These are phyloP conservation scores for Actinidia polygama DNA, from an alignment of 179 eudicot genomes.

Conservation along the genomic window DNA sequence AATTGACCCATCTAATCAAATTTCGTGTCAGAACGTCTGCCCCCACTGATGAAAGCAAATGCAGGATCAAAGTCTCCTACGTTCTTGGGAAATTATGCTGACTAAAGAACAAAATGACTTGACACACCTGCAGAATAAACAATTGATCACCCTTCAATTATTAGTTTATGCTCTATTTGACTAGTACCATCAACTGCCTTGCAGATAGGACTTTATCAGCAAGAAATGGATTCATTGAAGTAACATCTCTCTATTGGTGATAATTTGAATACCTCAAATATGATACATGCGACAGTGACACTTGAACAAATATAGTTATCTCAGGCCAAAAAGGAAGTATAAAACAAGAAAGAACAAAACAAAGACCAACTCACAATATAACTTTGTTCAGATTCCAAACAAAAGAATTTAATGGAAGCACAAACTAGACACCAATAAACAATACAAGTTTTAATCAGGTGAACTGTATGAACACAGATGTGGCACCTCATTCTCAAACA, in stretches of 20 bases:
- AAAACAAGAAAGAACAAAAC: constrained; percentile 22
- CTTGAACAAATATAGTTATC: constrained; percentile 11
- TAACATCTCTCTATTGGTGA: constrained; percentile 7
- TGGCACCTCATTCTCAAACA: neutral
- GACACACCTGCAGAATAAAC: constrained; percentile 10
- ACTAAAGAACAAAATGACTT: constrained; percentile 18
- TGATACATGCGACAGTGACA: neutral
- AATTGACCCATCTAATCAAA: constrained; percentile 76
- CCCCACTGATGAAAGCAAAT: constrained; percentile 84
- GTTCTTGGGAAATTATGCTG: constrained; percentile 86
- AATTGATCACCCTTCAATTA: neutral
- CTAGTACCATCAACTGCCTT: neutral
- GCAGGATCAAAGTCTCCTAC: constrained; percentile 72
- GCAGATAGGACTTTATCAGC: neutral
- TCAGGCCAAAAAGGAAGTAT: neutral
- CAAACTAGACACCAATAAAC: neutral
- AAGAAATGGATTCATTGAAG: neutral
- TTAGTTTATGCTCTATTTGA: neutral
- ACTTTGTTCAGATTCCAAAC: constrained; percentile 20
- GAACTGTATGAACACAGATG: neutral
- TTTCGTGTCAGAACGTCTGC: constrained; percentile 82
- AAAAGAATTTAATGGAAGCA: neutral
- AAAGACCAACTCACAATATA: constrained; percentile 1
- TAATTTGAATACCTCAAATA: neutral
- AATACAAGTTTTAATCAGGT: neutral